Evolutionary conservation across 2,329 filamentous ascomycete species (phyloP).

Genomic region (Drechmeria coniospora): DNA sequence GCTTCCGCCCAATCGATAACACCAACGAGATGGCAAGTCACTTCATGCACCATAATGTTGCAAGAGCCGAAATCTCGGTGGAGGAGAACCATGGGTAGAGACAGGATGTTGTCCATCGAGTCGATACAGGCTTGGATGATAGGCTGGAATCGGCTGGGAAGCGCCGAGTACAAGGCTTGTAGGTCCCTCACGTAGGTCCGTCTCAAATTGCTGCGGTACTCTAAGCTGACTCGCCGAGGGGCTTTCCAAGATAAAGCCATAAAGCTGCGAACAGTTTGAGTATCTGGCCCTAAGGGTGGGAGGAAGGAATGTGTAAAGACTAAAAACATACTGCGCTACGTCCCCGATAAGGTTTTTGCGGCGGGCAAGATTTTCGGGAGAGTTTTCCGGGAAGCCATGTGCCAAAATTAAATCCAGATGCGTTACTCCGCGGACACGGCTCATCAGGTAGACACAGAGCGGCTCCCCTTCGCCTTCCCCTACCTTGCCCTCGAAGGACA

Average conservation of each 20-base stretch:
- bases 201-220: constrained; percentile 10
- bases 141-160: constrained; percentile 18
- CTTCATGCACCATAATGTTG: constrained; percentile 24
- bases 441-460: constrained; percentile 21
- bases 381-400: constrained; percentile 18
- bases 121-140: constrained; percentile 15
- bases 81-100: constrained; percentile 23
- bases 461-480: constrained; percentile 14
- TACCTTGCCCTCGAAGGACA: constrained; percentile 14
- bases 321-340: constrained; percentile 12
- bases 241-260: constrained; percentile 22
- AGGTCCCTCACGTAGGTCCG: constrained; percentile 16
- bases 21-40: constrained; percentile 19
- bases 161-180: constrained; percentile 13
- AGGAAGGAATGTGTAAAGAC: constrained; percentile 2
- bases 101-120: constrained; percentile 16
- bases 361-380: constrained; percentile 14
- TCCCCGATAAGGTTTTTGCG: constrained; percentile 20
- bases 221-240: constrained; percentile 13
- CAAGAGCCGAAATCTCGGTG: constrained; percentile 20
- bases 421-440: constrained; percentile 16
- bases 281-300: background rate
- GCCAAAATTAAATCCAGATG: constrained; percentile 21
- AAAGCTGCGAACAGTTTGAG: constrained; percentile 14
- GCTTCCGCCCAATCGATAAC: constrained; percentile 28